Percentiles rank a stretch among this genome's conserved stretches.
phyloP scores from a whole-genome alignment of 2,329 filamentous ascomycete species.

The Alternaria postmessia region DNA sequence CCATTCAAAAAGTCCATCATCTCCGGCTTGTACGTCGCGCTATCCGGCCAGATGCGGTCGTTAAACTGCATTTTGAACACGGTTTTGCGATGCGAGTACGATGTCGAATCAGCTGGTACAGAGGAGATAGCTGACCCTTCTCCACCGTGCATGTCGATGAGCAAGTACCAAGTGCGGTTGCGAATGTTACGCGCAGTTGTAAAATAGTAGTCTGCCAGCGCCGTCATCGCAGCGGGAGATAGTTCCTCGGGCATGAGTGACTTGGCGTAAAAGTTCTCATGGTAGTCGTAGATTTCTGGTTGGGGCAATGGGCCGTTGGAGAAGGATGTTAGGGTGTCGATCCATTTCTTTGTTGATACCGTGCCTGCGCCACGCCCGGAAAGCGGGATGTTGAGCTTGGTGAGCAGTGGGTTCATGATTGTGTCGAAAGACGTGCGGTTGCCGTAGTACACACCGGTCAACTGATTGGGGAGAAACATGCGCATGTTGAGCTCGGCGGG shows the following conservation, averaged over 20 bases:
- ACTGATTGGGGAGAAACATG: slow-evolving; percentile 27
- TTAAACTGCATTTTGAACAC: slow-evolving; percentile 41
- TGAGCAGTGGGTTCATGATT: slow-evolving; percentile 34
- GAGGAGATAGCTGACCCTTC: slow-evolving; percentile 20
- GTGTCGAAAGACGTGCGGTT: slow-evolving; percentile 30
- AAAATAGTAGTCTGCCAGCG: slow-evolving; percentile 16
- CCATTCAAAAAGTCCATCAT: slow-evolving; percentile 50
- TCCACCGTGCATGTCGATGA: slow-evolving; percentile 41
- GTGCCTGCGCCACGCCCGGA: slow-evolving; percentile 6
- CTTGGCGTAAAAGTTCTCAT: slow-evolving; percentile 43
- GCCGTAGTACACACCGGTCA: slow-evolving; percentile 40
- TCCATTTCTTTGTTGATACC: slow-evolving; percentile 18
- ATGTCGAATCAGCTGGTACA: slow-evolving; percentile 21
- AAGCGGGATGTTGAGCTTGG: slow-evolving; percentile 23
- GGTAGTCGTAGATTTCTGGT: slow-evolving; percentile 30
- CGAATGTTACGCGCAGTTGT: not conserved
- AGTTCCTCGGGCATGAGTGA: slow-evolving; percentile 36
- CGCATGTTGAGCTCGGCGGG: slow-evolving; percentile 40
- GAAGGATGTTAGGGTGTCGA: slow-evolving; percentile 33
- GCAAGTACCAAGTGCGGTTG: slow-evolving; percentile 32
- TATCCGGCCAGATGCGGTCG: slow-evolving; percentile 21
- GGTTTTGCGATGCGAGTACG: slow-evolving; percentile 39
- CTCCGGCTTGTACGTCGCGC: slow-evolving; percentile 40
- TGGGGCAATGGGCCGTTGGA: slow-evolving; percentile 31
- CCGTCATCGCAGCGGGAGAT: slow-evolving; percentile 23